Base-by-base conservation (phyloP, 495 filamentous ascomycete species). In the Penicillium angulare region DNA sequence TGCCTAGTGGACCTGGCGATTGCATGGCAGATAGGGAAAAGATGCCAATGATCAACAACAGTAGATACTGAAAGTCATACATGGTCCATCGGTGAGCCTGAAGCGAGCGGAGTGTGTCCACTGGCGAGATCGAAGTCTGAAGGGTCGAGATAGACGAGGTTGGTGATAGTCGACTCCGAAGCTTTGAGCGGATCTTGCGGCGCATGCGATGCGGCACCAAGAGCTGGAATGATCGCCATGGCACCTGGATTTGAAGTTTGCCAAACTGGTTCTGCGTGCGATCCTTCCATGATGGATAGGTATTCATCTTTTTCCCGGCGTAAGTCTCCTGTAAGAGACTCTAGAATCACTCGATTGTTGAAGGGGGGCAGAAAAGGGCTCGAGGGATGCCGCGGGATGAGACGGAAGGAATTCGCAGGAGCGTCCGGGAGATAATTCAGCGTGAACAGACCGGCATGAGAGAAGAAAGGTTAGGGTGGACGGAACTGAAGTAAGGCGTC, bases 1-100 rank as follows among this genome's bases (percentile, higher is more conserved):
- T 95, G 18, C 80, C 64, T 31, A 95, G 59, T 5, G 86, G 79
- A 3, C 86, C 86, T 1, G 89, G 87, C 6, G 79, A 72, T 59
- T 89, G 85, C 45, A 90, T 87, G 53, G 96, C 81, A 54, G 75
- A 88, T 29, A 96, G 75, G 24, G 86, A 88, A 71, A 95, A 96
- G 52, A 93, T 81, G 57, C 80, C 83, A 38, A 90, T 64, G 24
- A 86, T 80, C 38, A 87, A 75, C 24, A 93, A 64, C 20, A 92
- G 66, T 17, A 92, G 60, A 61, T 97, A 91, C 65, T 96, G 92
- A 43, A 84, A 81, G 72, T 97, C 92, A 68, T 90, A 90, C 50
- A 84, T 69, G 3, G 85, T 87, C 92, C 92, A 97, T 46, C 79
- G 82, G 63, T 92, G 86, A 39, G 77, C 73, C 47, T 85, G 83